Evolutionary conservation across 2,329 filamentous ascomycete species (phyloP), one percentile per base, ranked within the genome.

Genomic region (Pseudocercospora cruenta): DNA sequence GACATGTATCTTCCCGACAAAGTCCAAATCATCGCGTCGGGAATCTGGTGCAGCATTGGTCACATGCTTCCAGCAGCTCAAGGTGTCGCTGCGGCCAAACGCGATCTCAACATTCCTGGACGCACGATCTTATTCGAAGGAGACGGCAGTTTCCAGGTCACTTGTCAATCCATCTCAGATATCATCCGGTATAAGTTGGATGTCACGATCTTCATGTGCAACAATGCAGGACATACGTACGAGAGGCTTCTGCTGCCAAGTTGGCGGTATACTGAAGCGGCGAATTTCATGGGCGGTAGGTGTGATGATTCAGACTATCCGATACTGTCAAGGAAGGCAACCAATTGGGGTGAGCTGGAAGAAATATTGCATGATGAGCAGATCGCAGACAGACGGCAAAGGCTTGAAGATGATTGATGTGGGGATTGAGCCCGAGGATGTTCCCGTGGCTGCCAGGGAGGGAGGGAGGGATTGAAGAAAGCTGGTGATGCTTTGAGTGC

Each of bases 1-100:
- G 91, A 94, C 66, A 93, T 92, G 4, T 86, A 86, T 49, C 95
- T 96, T 80, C 93, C 93, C 0, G 78, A 83, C 2, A 84, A 86
- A 16, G 91, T 94, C 14, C 92, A 87, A 7, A 91, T 91, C 19
- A 87, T 96, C 73, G 92, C 87, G 58, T 92, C 95, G 76, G 90
- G 91, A 1, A 87, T 96, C 12, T 90, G 88, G 88, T 86, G 87
- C 49, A 87, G 84, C 53, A 90, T 90, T 70, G 88, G 88, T 0
- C 90, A 88, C 72, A 87, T 87, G 1, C 85, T 89, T 4, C 87
- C 87, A 22, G 82, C 87, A 2, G 84, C 83, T 45, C 86, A 89
- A 74, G 88, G 89, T 47, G 93, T 92, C n/a, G 91, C 91, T 0
- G 83, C 94, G 10, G 93, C 91, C 0, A 87, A 88, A 0, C 89